Evolutionary conservation across 441 rosid species (phyloP).

Genomic region (Aleurites moluccanus): DNA sequence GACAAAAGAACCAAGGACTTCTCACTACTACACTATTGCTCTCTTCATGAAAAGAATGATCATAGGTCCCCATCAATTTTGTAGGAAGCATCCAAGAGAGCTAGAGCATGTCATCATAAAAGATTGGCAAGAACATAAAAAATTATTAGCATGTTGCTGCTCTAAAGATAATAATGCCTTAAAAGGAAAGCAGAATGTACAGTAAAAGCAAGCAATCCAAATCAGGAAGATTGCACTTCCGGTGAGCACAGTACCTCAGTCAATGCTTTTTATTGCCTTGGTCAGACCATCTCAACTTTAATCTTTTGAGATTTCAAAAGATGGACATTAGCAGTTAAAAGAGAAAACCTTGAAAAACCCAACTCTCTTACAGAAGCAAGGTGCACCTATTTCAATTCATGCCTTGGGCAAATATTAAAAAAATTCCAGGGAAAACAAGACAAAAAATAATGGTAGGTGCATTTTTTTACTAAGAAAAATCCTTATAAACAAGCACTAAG

Average conservation of each 20-base stretch:
- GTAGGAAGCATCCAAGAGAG: not conserved
- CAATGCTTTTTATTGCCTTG: conserved; percentile 15
- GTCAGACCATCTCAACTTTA: conserved; percentile 1
- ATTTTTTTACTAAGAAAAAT: not conserved
- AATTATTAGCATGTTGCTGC: not conserved
- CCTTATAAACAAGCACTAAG: conserved; percentile 26
- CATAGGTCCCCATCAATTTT: not conserved
- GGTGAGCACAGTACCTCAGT: not conserved
- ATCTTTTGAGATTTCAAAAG: not conserved
- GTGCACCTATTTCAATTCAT: conserved; percentile 4
- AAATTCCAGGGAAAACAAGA: conserved; percentile 19
- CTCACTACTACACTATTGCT: not conserved
- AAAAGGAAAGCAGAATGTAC: not conserved
- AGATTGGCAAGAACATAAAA: not conserved
- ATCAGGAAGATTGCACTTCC: conserved; percentile 6
- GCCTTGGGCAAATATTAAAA: conserved; percentile 21
- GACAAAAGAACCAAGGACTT: not conserved
- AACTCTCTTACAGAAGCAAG: conserved; percentile 15
- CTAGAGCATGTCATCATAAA: not conserved
- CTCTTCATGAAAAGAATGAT: not conserved
- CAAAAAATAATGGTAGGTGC: not conserved
- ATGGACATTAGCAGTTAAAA: not conserved
- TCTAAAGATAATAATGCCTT: not conserved
- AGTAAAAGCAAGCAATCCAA: not conserved
- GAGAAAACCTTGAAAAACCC: conserved; percentile 18